phyloP scores from a whole-genome alignment of 106 monocot species.

The Amphibolis antarctica region DNA sequence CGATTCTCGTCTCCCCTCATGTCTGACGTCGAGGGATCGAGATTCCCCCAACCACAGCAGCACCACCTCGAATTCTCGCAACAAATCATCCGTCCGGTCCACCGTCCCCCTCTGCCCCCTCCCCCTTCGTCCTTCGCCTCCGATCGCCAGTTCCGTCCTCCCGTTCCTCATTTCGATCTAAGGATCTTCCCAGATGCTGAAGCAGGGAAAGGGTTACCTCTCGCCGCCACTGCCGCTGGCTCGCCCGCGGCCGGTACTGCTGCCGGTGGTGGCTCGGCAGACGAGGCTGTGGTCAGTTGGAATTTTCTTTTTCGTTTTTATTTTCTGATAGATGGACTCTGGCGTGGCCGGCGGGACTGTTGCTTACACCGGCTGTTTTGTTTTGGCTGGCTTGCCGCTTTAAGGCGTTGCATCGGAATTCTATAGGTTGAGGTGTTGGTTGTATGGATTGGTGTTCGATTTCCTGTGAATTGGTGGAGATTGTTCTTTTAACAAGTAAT shows the following conservation, averaged over 20 bases:
- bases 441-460: no score
- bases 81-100: slow-evolving; percentile 13
- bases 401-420: not conserved
- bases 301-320: not conserved
- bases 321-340: not conserved
- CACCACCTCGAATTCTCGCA: slow-evolving; percentile 12
- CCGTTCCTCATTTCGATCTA: not conserved
- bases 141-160: not conserved
- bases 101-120: slow-evolving; percentile 7
- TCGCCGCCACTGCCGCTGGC: not conserved
- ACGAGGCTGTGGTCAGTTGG: not conserved
- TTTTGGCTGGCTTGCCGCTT: not conserved
- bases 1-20: slow-evolving; percentile 4
- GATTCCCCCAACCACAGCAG: slow-evolving; percentile 17
- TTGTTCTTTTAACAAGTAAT: no score
- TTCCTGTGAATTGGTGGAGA: no score
- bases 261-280: not conserved
- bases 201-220: no score
- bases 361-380: not conserved
- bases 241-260: not conserved
- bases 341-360: not conserved
- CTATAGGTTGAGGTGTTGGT: no score
- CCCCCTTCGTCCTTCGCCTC: not conserved
- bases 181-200: not conserved
- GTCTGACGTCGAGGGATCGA: slow-evolving; percentile 22